Evolutionary conservation across 352 stramenopile species (phyloP).

Genomic region (Globisporangium abappressorium): DNA sequence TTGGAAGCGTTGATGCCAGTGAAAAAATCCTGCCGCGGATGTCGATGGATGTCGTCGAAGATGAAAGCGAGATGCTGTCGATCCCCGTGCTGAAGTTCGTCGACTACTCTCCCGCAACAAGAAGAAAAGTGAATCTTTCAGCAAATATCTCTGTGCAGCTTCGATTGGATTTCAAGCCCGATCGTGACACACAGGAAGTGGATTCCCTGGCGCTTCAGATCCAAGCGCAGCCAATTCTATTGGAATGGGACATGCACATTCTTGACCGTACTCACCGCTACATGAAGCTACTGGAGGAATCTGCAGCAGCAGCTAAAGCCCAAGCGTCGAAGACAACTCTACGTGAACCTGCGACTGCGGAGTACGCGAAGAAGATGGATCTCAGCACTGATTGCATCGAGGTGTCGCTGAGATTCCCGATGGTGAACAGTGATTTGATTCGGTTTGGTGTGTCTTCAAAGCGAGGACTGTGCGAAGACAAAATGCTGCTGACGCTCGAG

Average conservation of each 20-base stretch:
- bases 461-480: constrained; percentile 81
- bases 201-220: constrained; percentile 58
- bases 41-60: constrained; percentile 63
- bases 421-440: constrained; percentile 82
- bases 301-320: constrained; percentile 22
- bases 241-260: constrained; percentile 89
- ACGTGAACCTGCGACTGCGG: constrained; percentile 6
- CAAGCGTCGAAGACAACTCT: constrained; percentile 11
- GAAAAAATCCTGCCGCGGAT: constrained; percentile 78
- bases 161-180: constrained; percentile 53
- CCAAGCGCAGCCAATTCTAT: constrained; percentile 66
- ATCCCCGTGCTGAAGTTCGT: constrained; percentile 60
- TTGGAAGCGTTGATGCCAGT: constrained; percentile 61
- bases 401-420: constrained; percentile 75
- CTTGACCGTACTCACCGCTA: constrained; percentile 72
- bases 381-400: constrained; percentile 71
- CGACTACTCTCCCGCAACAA: constrained; percentile 54
- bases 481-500: constrained; percentile 66
- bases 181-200: constrained; percentile 24
- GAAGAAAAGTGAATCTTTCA: constrained; percentile 60
- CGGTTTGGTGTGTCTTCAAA: constrained; percentile 76
- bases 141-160: constrained; percentile 66
- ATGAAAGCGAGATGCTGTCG: constrained; percentile 58
- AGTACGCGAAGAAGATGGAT: constrained; percentile 60
- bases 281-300: constrained; percentile 72